Evolutionary conservation across 768 basidiomycete genomes (phyloP), one percentile per base, ranked within the genome.

Genomic region (Clitopilus hobsonii): DNA sequence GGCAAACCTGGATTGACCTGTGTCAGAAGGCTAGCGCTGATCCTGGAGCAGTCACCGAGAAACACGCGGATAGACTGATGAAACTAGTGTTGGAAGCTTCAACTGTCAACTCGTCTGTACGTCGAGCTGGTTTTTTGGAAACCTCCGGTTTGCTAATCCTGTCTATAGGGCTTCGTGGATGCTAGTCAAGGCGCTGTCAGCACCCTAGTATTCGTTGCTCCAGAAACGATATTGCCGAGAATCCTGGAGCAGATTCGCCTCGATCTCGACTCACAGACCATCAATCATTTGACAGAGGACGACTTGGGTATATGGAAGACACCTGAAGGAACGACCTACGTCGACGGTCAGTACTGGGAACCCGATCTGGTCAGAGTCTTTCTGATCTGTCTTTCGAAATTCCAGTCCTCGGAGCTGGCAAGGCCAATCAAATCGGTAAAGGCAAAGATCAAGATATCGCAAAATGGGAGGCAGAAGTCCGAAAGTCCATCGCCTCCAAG

Each of bases 401-500:
- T 38, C 10, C 60, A 91, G 91, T 91, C 2, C 72, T 94, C 13
- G 74, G 84, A 8, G 71, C 77, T 1, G 81, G 80, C 54, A 88
- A 88, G 62, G 76, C 74, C 0, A 75, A 79, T 3, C 48, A 73
- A 66, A 70, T 70, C 3, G 78, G 71, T 59, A 96, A 95, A 66
- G 90, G 92, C 13, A 98, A 97, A 61, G 89, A 86, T 55, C 84
- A 89, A 5, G 92, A 91, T 29, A 89, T 96, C 13, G 88, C 91
- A 16, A 88, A 91, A 63, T 99, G 96, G 96, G 97, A 99, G 58
- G 88, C 86, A 24, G 95, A 99, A 57, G 74, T 96, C n/a, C 83
- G 94, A 8, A 86, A 90, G 60, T 84, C 87, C 0, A 74, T 98
- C 1, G 90, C 91, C 5, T 82, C 72, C 54, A 98, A 98, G 74